phyloP scores from a whole-genome alignment of 768 basidiomycete species.

The Ephemerocybe angulata region DNA sequence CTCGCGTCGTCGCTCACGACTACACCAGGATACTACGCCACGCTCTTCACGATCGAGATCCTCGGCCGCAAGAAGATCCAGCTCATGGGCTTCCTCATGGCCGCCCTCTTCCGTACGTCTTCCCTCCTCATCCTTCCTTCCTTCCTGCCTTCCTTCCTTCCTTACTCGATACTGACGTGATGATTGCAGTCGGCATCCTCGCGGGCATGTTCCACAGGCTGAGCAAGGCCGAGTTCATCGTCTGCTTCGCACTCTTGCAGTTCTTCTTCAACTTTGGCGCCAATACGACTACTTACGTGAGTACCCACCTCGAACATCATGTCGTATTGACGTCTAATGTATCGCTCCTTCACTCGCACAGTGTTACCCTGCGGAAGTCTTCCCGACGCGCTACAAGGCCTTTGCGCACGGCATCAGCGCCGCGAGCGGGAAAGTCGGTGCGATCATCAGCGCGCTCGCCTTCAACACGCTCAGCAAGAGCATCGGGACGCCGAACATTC shows the following conservation, averaged over 20 bases:
- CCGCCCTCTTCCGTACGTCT: constrained; percentile 64
- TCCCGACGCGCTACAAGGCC: constrained; percentile 72
- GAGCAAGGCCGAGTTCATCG: constrained; percentile 59
- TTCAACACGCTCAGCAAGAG: constrained; percentile 60
- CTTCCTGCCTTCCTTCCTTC: neutral
- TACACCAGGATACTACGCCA: constrained; percentile 61
- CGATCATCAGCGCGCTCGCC: constrained; percentile 70
- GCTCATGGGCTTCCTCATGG: constrained; percentile 66
- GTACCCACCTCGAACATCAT: no score
- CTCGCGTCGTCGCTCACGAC: neutral
- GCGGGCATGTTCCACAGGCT: constrained; percentile 61
- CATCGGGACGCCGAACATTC: constrained; percentile 62
- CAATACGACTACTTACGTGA: constrained; percentile 58
- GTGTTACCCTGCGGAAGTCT: constrained; percentile 74
- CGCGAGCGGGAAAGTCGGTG: constrained; percentile 70
- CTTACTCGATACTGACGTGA: neutral
- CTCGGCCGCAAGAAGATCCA: constrained; percentile 76
- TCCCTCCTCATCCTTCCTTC: neutral
- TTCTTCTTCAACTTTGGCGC: constrained; percentile 86
- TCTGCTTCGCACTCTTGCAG: constrained; percentile 69
- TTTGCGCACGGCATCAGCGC: constrained; percentile 75
- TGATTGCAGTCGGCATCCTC: constrained; percentile 54
- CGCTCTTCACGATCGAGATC: constrained; percentile 66
- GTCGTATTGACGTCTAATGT: no score
- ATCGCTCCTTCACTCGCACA: no score